A percentile compares a stretch with the other conserved stretches of the same genome.
These are phyloP conservation scores for Picea mariana DNA, from an alignment of 83 land plant species.

Conservation along the genomic window DNA sequence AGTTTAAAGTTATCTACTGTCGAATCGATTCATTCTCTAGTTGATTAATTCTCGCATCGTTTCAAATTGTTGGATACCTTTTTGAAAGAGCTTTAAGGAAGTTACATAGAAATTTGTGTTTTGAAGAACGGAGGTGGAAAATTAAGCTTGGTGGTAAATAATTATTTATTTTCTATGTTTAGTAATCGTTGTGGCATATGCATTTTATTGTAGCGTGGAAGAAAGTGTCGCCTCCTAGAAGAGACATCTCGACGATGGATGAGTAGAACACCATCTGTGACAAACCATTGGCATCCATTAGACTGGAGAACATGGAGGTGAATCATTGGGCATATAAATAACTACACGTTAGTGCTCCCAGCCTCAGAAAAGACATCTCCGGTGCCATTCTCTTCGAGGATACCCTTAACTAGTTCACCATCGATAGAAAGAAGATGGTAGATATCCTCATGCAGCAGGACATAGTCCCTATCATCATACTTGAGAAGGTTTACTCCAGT, in stretches of 20 bases:
- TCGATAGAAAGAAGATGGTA: slow-evolving; percentile 59
- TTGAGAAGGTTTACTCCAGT: slow-evolving; percentile 50
- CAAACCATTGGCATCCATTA: slow-evolving; percentile 65
- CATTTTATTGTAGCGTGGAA: slow-evolving; percentile 26
- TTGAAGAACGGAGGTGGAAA: no score
- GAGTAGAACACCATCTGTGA: slow-evolving; percentile 67
- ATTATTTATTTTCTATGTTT: no score
- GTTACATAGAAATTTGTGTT: no score
- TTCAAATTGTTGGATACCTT: no score
- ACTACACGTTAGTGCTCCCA: slow-evolving; percentile 45
- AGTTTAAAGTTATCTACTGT: no score
- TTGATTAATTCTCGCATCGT: no score
- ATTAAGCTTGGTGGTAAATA: no score
- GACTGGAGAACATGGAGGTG: slow-evolving; percentile 63
- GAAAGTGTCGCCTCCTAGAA: slow-evolving; percentile 62
- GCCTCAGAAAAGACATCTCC: slow-evolving; percentile 53
- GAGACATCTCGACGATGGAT: slow-evolving; percentile 69
- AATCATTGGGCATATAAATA: slow-evolving; percentile 54
- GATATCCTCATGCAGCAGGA: slow-evolving; percentile 47
- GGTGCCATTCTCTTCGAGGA: slow-evolving; percentile 66
- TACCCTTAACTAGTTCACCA: slow-evolving; percentile 59
- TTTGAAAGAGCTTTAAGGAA: no score
- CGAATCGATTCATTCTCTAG: no score
- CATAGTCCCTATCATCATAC: slow-evolving; percentile 65
- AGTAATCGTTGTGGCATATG: neutral